A percentile compares a stretch with the other conserved stretches of the same genome.
These are phyloP conservation scores for Microcyclospora tardicrescens DNA, from an alignment of 2,329 filamentous ascomycete species.

Conservation along the genomic window DNA sequence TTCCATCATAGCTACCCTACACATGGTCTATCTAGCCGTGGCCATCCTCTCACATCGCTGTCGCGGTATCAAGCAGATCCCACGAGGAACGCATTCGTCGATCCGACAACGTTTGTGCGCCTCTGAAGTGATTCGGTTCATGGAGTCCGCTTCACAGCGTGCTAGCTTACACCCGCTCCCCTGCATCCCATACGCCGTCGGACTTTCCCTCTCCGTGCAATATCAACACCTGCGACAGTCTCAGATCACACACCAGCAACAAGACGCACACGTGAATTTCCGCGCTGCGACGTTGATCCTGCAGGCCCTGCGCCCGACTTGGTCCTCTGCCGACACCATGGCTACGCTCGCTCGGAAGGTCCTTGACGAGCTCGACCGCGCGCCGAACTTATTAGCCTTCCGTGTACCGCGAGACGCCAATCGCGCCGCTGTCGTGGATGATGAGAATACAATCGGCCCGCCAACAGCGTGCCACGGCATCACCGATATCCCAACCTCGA, in stretches of 20 bases:
- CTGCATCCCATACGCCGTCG: conserved; percentile 43
- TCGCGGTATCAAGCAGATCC: conserved; percentile 25
- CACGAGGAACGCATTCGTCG: conserved; percentile 38
- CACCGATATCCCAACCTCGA: neutral
- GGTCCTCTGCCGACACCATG: conserved; percentile 36
- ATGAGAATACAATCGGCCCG: conserved; percentile 8
- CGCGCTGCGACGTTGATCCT: conserved; percentile 32
- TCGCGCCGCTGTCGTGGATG: conserved; percentile 5
- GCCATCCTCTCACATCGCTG: conserved; percentile 45
- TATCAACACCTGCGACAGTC: conserved; percentile 44
- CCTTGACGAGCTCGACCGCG: conserved; percentile 17
- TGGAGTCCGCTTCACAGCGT: conserved; percentile 34
- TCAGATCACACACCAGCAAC: conserved; percentile 35
- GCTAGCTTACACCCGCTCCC: conserved; percentile 37
- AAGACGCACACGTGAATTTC: conserved; percentile 33
- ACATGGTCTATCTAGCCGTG: conserved; percentile 44
- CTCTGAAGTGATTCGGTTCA: conserved; percentile 38
- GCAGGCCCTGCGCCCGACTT: conserved; percentile 31
- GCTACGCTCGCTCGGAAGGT: conserved; percentile 24
- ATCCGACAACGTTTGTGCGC: conserved; percentile 43
- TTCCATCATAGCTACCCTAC: conserved; percentile 34
- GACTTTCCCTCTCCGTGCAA: conserved; percentile 42
- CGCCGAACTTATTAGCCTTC: conserved; percentile 15
- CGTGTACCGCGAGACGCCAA: conserved; percentile 10
- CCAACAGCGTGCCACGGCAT: neutral